Percentiles rank a stretch among this genome's conserved stretches.
These are phyloP conservation scores for Pyrus betulifolia DNA, from an alignment of 306 rosid species.

Conservation along the genomic window DNA sequence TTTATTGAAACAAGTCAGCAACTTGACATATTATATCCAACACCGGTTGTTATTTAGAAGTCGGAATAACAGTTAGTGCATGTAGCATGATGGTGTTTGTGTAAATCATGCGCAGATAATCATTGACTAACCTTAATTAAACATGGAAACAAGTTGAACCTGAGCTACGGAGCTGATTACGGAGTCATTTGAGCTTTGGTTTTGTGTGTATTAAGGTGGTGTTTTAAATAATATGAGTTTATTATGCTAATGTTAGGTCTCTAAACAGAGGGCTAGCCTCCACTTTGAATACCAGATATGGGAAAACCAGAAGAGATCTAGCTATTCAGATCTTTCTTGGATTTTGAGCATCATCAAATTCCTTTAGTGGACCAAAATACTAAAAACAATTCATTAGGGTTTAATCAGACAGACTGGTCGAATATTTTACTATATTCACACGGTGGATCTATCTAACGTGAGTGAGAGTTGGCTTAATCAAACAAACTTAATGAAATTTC, in stretches of 20 bases:
- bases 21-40: neutral
- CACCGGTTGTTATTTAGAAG: no score
- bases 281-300: neutral
- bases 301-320: neutral
- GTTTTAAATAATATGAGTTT: no score
- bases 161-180: neutral
- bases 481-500: no score
- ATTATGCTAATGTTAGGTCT: no score
- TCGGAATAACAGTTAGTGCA: neutral
- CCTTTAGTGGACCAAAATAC: neutral
- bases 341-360: neutral
- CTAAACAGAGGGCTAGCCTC: neutral
- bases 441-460: no score
- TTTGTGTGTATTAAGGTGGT: neutral
- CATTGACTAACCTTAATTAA: neutral
- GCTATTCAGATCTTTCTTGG: neutral
- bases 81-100: neutral
- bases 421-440: no score
- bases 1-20: neutral
- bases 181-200: constrained; percentile 9
- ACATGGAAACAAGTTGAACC: neutral
- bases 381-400: neutral
- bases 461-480: no score
- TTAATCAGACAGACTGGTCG: no score
- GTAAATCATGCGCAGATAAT: neutral